phyloP scores from a whole-genome alignment of 2,329 filamentous ascomycete species.

The Botryosphaeria dothidea region DNA sequence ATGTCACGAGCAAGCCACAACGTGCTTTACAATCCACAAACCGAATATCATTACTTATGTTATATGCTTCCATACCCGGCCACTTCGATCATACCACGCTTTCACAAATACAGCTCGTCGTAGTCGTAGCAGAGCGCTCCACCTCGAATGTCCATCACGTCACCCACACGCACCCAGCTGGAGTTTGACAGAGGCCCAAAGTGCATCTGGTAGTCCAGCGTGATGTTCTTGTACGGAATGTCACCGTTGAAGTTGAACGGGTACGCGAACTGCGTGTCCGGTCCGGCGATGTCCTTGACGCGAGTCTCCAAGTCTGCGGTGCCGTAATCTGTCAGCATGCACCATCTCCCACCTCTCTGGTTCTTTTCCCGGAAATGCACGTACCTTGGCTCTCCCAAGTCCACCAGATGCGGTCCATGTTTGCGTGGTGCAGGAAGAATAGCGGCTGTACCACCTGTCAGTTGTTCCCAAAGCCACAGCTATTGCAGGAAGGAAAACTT shows the following conservation, averaged over 20 bases:
- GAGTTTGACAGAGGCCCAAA: slow-evolving; percentile 1
- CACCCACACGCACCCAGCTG: slow-evolving; percentile 5
- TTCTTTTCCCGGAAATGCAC: too few species aligned
- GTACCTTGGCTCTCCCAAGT: slow-evolving; percentile 48
- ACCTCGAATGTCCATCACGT: slow-evolving; percentile 17
- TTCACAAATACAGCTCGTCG: slow-evolving; percentile 1
- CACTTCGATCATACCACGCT: too few species aligned
- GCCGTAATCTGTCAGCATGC: not conserved
- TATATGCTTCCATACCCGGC: not conserved
- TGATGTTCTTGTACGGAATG: slow-evolving; percentile 9
- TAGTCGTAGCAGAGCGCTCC: slow-evolving; percentile 18
- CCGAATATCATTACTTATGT: not conserved
- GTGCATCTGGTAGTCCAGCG: slow-evolving; percentile 17
- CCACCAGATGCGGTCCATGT: slow-evolving; percentile 52
- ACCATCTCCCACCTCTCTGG: not conserved
- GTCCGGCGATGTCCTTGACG: slow-evolving; percentile 22
- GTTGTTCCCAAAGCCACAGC: not conserved
- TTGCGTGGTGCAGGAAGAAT: slow-evolving; percentile 44
- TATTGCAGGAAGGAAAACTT: not conserved
- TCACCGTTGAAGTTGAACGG: slow-evolving; percentile 16
- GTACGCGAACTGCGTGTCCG: slow-evolving; percentile 9
- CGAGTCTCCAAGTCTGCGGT: slow-evolving; percentile 38
- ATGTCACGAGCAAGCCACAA: not conserved
- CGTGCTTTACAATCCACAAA: not conserved
- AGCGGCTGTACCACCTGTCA: slow-evolving; percentile 26